Evolutionary conservation across 352 stramenopile species (phyloP).

Genomic region (Thraustotheca clavata): DNA sequence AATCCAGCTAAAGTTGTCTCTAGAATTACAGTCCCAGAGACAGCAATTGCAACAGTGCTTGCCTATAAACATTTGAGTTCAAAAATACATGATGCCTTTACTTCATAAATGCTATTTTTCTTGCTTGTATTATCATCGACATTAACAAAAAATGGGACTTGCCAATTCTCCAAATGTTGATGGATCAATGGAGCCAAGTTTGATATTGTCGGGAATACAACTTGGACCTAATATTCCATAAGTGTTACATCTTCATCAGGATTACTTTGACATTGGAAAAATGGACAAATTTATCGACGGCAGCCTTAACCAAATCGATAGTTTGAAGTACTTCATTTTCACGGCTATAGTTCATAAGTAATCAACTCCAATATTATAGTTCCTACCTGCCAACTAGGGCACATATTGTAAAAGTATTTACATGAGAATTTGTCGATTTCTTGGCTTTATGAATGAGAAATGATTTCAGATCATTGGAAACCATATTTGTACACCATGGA

Average conservation of each 20-base stretch:
- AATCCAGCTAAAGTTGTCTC: conserved; percentile 45
- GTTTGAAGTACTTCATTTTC: conserved; percentile 48
- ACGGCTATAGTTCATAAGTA: conserved; percentile 30
- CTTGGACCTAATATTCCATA: conserved; percentile 23
- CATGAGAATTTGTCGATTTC: too few relatives aligned
- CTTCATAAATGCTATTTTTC: conserved; percentile 17
- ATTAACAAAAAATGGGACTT: neutral
- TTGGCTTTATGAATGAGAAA: too few relatives aligned
- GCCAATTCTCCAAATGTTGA: neutral
- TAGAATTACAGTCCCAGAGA: conserved; percentile 63
- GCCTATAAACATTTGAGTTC: conserved; percentile 22
- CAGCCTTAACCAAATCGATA: conserved; percentile 33
- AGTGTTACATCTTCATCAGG: neutral
- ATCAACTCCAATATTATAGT: neutral
- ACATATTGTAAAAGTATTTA: conserved; percentile 30
- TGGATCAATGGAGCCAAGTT: conserved; percentile 6
- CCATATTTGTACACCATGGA: too few relatives aligned
- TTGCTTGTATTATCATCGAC: conserved; percentile 27
- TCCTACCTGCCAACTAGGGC: conserved; percentile 55
- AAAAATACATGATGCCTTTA: neutral
- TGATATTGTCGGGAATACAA: conserved; percentile 53
- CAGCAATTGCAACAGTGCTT: conserved; percentile 42
- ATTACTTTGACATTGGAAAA: conserved; percentile 23
- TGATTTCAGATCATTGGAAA: too few relatives aligned
- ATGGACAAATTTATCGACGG: conserved; percentile 26